These are phyloP conservation scores for Mycena rosella DNA, from an alignment of 768 basidiomycete species.

Conservation along the genomic window DNA sequence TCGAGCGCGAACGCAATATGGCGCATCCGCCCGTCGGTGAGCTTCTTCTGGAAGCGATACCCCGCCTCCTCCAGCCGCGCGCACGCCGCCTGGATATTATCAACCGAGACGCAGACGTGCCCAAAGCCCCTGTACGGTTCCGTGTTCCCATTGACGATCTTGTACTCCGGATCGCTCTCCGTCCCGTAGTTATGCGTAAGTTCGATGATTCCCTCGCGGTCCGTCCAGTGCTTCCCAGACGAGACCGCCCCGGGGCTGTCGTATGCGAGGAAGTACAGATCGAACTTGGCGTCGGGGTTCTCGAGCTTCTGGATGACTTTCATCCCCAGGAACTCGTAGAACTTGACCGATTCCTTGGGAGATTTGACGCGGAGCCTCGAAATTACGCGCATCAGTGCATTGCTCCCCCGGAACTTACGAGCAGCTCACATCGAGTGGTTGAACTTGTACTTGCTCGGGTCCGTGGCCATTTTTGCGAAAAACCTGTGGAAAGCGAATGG, in stretches of 20 bases:
- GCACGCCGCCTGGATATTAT: slow-evolving; percentile 86
- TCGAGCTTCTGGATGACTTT: slow-evolving; percentile 58
- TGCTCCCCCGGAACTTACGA: neutral
- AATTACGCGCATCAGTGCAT: slow-evolving; percentile 74
- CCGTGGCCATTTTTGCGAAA: slow-evolving; percentile 32
- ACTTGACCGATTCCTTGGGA: slow-evolving; percentile 82
- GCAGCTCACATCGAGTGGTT: slow-evolving; percentile 30
- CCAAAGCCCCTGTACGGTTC: slow-evolving; percentile 88
- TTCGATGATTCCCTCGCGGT: slow-evolving; percentile 72
- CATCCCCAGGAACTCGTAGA: slow-evolving; percentile 89
- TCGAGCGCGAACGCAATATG: slow-evolving; percentile 88
- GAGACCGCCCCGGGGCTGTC: slow-evolving; percentile 62
- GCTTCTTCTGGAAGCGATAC: slow-evolving; percentile 90
- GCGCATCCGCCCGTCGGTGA: slow-evolving; percentile 88
- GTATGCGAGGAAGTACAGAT: slow-evolving; percentile 86
- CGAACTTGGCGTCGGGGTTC: slow-evolving; percentile 68
- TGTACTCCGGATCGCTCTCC: slow-evolving; percentile 81
- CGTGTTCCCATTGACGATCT: slow-evolving; percentile 87
- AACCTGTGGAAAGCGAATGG: neutral
- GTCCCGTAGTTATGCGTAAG: slow-evolving; percentile 93
- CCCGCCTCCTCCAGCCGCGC: slow-evolving; percentile 84
- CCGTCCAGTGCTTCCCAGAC: slow-evolving; percentile 72
- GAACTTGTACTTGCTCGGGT: slow-evolving; percentile 32
- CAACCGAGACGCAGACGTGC: slow-evolving; percentile 90
- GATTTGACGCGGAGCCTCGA: slow-evolving; percentile 93